Conservation (phyloP, 2,329 filamentous ascomycete species). For the Ophiostoma tasmaniense region DNA sequence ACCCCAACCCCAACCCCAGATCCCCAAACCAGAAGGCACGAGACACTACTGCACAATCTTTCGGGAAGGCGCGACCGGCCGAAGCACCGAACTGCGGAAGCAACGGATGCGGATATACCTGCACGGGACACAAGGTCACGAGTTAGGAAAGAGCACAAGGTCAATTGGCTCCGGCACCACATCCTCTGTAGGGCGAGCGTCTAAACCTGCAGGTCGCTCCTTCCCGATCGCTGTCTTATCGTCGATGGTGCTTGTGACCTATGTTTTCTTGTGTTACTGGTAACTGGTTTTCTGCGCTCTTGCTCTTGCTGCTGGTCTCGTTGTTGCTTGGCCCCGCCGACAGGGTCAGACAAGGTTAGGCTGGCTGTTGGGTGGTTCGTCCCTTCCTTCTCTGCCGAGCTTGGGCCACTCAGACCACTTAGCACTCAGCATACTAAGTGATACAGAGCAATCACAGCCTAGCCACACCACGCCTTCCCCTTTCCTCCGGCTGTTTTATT, state of each 20-base stretch:
- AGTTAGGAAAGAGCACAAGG: not conserved
- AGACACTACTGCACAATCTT: not conserved
- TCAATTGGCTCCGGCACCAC: constrained; percentile 1
- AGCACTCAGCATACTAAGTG: not conserved
- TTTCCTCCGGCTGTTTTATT: constrained; percentile 16
- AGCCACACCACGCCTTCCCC: constrained; percentile 10
- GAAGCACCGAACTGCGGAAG: not conserved
- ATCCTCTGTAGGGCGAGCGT: not conserved
- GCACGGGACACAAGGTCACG: not conserved
- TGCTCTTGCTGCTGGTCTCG: not conserved
- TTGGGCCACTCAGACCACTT: constrained; percentile 8
- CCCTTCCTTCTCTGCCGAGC: constrained; percentile 13
- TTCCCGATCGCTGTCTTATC: constrained; percentile 10
- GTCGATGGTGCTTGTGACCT: not conserved
- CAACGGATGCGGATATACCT: not conserved
- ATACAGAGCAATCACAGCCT: not conserved
- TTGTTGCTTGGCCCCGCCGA: not conserved
- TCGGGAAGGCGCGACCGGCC: constrained; percentile 3
- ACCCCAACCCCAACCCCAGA: not conserved
- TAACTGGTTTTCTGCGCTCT: constrained; percentile 4
- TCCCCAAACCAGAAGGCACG: not conserved
- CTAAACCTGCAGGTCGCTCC: constrained; percentile 5
- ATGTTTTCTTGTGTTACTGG: not conserved
- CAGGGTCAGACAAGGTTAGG: not conserved
- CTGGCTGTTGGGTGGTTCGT: constrained; percentile 5